These are phyloP conservation scores for Aaosphaeria pasadenensis DNA, from an alignment of 2,329 filamentous ascomycete genomes.

Conservation along the genomic window DNA sequence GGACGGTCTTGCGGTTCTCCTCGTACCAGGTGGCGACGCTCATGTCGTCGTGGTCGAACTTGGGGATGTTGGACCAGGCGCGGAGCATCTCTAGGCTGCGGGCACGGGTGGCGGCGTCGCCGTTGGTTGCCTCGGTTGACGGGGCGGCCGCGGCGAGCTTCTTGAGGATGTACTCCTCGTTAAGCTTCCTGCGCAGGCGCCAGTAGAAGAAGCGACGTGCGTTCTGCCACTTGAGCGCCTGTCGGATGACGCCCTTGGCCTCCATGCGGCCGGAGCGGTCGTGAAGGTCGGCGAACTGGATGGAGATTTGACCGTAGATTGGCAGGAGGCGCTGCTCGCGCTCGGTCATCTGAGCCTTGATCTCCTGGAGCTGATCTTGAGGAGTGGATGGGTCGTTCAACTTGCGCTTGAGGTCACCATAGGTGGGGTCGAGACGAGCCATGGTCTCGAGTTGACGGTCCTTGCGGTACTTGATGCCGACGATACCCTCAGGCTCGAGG, in stretches of 20 bases:
- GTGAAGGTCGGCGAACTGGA: constrained; percentile 96
- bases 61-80: constrained; percentile 76
- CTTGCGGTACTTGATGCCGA: constrained; percentile 97
- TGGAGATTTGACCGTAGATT: constrained; percentile 90
- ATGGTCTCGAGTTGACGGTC: constrained; percentile 98
- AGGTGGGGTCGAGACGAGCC: constrained; percentile 84
- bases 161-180: constrained; percentile 95
- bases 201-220: constrained; percentile 99
- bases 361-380: constrained; percentile 69
- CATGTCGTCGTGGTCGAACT: constrained; percentile 76
- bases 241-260: constrained; percentile 91
- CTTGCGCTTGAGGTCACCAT: constrained; percentile 79
- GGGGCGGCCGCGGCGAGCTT: constrained; percentile 63
- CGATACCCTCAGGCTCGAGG: constrained; percentile 94
- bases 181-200: constrained; percentile 93
- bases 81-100: constrained; percentile 72
- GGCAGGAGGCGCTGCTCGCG: constrained; percentile 88
- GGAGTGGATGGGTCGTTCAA: constrained; percentile 65
- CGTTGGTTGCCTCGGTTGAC: constrained; percentile 34
- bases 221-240: constrained; percentile 79
- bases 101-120: constrained; percentile 51
- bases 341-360: constrained; percentile 80
- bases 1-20: constrained; percentile 80
- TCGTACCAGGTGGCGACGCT: constrained; percentile 94
- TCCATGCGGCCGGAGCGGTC: constrained; percentile 97